Percentiles rank a stretch among this genome's conserved stretches.
Conservation (phyloP, 1,284 basidiomycete genomes). For the Trametes polyzona region DNA sequence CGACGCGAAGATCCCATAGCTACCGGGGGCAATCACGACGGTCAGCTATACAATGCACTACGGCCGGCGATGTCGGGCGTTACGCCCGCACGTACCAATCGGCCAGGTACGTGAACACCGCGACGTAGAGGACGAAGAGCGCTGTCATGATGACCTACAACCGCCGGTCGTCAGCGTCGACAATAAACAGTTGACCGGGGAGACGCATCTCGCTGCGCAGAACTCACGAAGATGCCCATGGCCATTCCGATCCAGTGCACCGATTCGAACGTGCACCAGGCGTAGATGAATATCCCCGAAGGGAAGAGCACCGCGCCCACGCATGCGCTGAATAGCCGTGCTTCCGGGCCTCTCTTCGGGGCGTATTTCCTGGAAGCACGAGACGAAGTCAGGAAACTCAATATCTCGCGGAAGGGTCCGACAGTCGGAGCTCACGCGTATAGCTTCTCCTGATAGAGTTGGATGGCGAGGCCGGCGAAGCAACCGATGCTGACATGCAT, state of each 20-base stretch:
- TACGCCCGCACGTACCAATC: conserved; percentile 55
- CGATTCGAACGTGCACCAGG: conserved; percentile 56
- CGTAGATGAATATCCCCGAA: conserved; percentile 68
- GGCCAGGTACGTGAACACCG: conserved; percentile 73
- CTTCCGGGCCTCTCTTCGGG: conserved; percentile 66
- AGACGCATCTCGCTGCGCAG: not conserved
- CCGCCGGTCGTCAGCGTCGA: not conserved
- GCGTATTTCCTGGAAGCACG: conserved; percentile 50
- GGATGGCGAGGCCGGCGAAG: conserved; percentile 57
- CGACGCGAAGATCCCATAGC: conserved; percentile 76
- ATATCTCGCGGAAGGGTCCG: no score
- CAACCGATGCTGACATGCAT: conserved; percentile 57
- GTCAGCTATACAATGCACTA: no score
- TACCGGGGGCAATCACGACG: conserved; percentile 31
- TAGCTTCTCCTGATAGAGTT: conserved; percentile 67
- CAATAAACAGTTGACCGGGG: no score
- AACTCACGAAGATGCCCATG: conserved; percentile 55
- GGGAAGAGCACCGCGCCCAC: conserved; percentile 66
- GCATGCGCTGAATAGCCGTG: conserved; percentile 71
- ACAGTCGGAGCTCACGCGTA: conserved; percentile 51
- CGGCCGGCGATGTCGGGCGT: not conserved
- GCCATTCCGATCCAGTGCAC: conserved; percentile 62
- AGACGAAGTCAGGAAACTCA: not conserved
- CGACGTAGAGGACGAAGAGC: conserved; percentile 64
- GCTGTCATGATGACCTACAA: conserved; percentile 48